Base-by-base conservation (phyloP, 192 early-diverging fungal genomes). In the Phlyctochytrium arcticum region DNA sequence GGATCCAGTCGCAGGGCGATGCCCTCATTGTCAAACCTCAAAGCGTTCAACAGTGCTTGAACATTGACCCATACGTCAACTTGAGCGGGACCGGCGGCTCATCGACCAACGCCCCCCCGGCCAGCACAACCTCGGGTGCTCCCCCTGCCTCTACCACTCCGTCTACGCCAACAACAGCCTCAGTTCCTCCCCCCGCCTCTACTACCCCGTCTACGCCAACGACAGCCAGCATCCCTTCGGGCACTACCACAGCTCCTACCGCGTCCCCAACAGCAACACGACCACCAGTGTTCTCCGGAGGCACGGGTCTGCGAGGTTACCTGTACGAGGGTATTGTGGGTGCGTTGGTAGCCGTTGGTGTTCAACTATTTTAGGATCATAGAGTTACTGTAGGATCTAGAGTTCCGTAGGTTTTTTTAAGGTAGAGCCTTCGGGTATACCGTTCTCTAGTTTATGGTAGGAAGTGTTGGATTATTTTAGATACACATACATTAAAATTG, bases 41-140 rank as follows among this genome's bases (percentile, higher is more conserved):
- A n/a, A 23, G 36, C 15, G 54, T 65, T 9, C 23, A 7, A 7
- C 61, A 63, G 61, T 63, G 61, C 24, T 24, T 35, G 32, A 35
- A 35, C 7, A 19, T 21, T 4, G 15, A 7, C 4, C 30, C 21
- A 3, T 63, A 63, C 59, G n/a, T n/a, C n/a, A n/a, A n/a, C n/a
- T n/a, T 53, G 50, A 24, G 27, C n/a, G n/a, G 32, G 27, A 4
- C 21, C 21, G 21, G 55, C 9, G 4, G 7, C 33, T 6, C 58
- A 24, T 3, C 58, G 58, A 44, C 57, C 27, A 42, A 9, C 36
- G 27, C 57, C 36, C 9, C 46, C 37, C 15, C 58, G 3, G 48
- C 37, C 21, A 31, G 12, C 7, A 27, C 42, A 19, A 26, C 56
- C 17, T 24, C 59, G 21, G 37, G 3, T 21, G 37, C 0, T 8